Percentiles rank a stretch among this genome's conserved stretches.
These are phyloP conservation scores for Piloderma croceum DNA, from an alignment of 768 basidiomycete species.

Conservation along the genomic window DNA sequence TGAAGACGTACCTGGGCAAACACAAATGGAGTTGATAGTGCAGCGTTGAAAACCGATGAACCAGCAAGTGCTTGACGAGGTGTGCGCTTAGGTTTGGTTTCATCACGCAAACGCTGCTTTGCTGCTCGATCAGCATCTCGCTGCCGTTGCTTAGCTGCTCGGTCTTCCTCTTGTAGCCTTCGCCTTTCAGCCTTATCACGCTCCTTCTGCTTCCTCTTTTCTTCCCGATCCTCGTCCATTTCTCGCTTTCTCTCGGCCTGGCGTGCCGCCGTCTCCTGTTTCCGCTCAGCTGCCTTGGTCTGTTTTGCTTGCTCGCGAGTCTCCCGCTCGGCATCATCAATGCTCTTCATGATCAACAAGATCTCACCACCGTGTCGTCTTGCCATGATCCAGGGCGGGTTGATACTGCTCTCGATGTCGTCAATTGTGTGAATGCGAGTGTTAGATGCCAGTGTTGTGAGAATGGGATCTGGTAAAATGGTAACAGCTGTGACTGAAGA, in stretches of 20 bases:
- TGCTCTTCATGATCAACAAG: constrained; percentile 10
- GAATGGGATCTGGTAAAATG: constrained; percentile 22
- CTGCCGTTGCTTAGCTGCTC: neutral
- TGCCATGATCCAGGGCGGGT: constrained; percentile 6
- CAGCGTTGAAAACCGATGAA: neutral
- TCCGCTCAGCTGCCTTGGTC: constrained; percentile 6
- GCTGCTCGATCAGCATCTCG: neutral
- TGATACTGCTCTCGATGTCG: constrained; percentile 11
- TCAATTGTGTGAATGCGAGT: constrained; percentile 9
- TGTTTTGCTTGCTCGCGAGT: constrained; percentile 6
- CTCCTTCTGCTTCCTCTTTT: neutral
- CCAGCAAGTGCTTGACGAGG: neutral
- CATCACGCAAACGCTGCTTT: no score
- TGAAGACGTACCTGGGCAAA: neutral
- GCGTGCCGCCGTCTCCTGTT: constrained; percentile 3
- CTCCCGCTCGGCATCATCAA: constrained; percentile 10
- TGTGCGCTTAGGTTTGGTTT: no score
- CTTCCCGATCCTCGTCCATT: neutral
- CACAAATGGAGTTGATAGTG: neutral
- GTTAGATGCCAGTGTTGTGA: constrained; percentile 20
- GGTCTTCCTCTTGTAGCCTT: neutral
- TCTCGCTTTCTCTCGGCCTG: constrained; percentile 5
- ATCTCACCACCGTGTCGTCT: constrained; percentile 17
- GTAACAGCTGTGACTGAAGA: constrained; percentile 2
- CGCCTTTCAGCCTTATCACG: no score